phyloP scores from a whole-genome alignment of 257 asterid species.

The Mentha longifolia region DNA sequence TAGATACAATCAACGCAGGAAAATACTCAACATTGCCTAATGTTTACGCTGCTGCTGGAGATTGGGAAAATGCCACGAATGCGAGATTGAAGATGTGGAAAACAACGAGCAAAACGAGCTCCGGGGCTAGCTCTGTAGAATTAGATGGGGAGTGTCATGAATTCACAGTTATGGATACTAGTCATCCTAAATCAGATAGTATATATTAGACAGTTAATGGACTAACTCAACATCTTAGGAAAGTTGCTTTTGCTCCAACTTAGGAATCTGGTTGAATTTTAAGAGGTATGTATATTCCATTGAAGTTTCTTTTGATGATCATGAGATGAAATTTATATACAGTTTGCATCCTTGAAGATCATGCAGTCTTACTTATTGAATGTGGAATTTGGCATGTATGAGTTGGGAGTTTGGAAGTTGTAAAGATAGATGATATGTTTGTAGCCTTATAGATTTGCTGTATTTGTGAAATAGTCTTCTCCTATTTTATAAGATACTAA shows the following conservation, averaged over 20 bases:
- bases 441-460: conserved; percentile 17
- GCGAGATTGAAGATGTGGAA: conserved; percentile 60
- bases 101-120: conserved; percentile 40
- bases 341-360: conserved; percentile 7
- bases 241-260: conserved; percentile 38
- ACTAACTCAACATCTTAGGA: conserved; percentile 60
- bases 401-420: conserved; percentile 20
- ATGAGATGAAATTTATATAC: background rate
- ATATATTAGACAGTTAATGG: conserved; percentile 59
- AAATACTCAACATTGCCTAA: conserved; percentile 56
- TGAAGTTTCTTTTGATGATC: conserved; percentile 18
- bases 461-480: background rate
- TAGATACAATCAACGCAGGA: conserved; percentile 53
- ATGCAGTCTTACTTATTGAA: conserved; percentile 11
- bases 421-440: conserved; percentile 26
- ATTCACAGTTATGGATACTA: conserved; percentile 67
- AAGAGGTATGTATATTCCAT: background rate
- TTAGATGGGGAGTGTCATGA: conserved; percentile 59
- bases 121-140: conserved; percentile 65
- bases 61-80: conserved; percentile 67
- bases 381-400: conserved; percentile 21
- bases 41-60: conserved; percentile 63
- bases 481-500: background rate
- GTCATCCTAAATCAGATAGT: conserved; percentile 60
- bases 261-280: too few species aligned